phyloP scores from a whole-genome alignment of 1,284 basidiomycete species.

The Irpex rosettiformis region DNA sequence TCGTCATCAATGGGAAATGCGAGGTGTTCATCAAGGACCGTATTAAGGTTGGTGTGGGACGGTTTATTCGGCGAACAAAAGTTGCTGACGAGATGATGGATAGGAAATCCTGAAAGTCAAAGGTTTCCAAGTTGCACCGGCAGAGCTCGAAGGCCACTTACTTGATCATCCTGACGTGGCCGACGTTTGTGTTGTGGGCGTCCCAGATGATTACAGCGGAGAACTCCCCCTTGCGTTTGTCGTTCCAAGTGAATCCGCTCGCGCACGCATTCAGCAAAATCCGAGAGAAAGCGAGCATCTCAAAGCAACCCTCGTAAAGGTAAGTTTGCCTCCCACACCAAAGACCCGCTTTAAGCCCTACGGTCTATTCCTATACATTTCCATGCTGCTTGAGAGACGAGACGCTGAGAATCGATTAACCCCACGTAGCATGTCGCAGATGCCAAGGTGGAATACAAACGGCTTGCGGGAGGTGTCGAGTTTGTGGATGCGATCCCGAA shows the following conservation, averaged over 20 bases:
- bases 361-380: neutral
- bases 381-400: too few relatives aligned
- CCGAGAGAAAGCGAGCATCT: conserved; percentile 32
- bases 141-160: conserved; percentile 51
- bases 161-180: conserved; percentile 67
- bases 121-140: conserved; percentile 58
- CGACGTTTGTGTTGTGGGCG: conserved; percentile 72
- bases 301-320: conserved; percentile 22
- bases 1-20: conserved; percentile 35
- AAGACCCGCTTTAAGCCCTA: neutral
- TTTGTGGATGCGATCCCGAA: conserved; percentile 21
- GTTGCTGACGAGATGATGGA: neutral
- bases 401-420: neutral
- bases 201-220: conserved; percentile 76
- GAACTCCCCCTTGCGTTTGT: conserved; percentile 76
- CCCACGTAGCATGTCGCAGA: conserved; percentile 18
- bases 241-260: conserved; percentile 46
- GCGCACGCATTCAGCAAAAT: conserved; percentile 34
- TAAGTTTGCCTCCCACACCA: conserved; percentile 11
- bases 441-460: conserved; percentile 21
- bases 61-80: neutral
- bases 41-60: conserved; percentile 32
- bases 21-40: conserved; percentile 43
- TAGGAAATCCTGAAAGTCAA: conserved; percentile 65
- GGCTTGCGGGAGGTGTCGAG: conserved; percentile 20